Evolutionary conservation across 2,329 filamentous ascomycete genomes (phyloP), one percentile per base, ranked within the genome.

Genomic region (Ophiostoma sp.): DNA sequence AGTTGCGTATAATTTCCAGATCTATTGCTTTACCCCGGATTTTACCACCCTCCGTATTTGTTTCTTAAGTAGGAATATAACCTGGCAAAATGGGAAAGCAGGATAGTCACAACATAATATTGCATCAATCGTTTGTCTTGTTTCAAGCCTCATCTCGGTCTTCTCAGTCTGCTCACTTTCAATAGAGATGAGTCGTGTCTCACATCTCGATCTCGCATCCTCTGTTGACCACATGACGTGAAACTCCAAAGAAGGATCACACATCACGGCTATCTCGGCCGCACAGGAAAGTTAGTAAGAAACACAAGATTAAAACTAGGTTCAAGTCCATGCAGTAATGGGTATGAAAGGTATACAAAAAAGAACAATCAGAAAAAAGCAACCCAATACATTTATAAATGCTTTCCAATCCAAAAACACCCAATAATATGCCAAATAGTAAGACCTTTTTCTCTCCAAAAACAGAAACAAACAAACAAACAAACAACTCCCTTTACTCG

Each of bases 341-440:
- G 69, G 50, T 70, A 70, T 70, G 69, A 28, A 9, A 42, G 11
- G 45, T 70, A 70, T 70, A 31, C 69, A 59, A 59, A 31, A 70
- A 39, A 17, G 17, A 55, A 25, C 25, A 50, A 55, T 36, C 17
- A 70, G 7, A 55, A 45, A 3, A 33, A 19, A 22, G 2, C n/a
- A 50, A 68, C 48, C 48, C 50, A 39, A 70, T 48, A 48, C 28
- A 19, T 17, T 3, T n/a, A 52, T 33, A 45, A 48, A 59, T 59
- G 69, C 42, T 68, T 31, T 68, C 64, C 64, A 68, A 68, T 68
- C 64, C 64, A 50, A 50, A 64, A 50, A 50, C 64, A 50, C 64
- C 61, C 50, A 39, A 45, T 42, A 59, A 70, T 57, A 55, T 68
- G 64, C 42, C 64, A 50, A 50, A 48, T 28, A 25, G 17, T 22